Base-by-base conservation (phyloP, 306 rosid species). In the Sindora glabra region DNA sequence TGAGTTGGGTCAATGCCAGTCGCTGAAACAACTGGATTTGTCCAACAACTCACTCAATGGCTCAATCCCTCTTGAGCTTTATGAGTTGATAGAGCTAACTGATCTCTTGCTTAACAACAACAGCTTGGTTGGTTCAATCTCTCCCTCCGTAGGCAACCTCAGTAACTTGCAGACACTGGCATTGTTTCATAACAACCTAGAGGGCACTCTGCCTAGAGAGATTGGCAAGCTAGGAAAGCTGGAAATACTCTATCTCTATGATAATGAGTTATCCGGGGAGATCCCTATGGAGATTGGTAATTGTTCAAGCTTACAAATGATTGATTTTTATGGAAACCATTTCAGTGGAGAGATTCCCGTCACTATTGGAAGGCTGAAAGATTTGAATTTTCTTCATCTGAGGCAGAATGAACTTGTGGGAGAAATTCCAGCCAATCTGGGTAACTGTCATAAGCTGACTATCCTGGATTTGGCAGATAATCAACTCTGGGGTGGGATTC, bases 341-440 rank as follows among this genome's bases (percentile, higher is more conserved):
- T 89, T 92, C 75, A 41, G 71, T 34, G 94, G 89, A 24, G 74
- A 86, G 38, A 80, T 92, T 73, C 96, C 96, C 1, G 37, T 73
- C 73, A 89, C 90, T 17, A 48, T 92, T 68, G 99, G 99, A 47
- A 78, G 82, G 72, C 77, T 92, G 15, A 77, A 70, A 41, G 83
- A 80, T 44, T 69, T 92, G 81, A 84, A 78, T 46, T 84, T 92
- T 25, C 86, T 92, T 80, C 94, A 92, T 73, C 76, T 92, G 15
- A 74, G 99, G 59, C 96, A 92, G 61, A 92, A 92, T 63, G 89
- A 80, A 67, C 85, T 92, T 15, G 94, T 48, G 38, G 99, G 95
- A 24, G 59, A 67, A 52, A 80, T 92, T 80, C 99, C 99, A n/a
- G 81, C 89, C 48, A 74, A 86, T 5, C 23, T 92, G 81, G 96